These are phyloP conservation scores for Magnolia kwangsiensis DNA, from an alignment of 164 flowering plant species.

Conservation along the genomic window DNA sequence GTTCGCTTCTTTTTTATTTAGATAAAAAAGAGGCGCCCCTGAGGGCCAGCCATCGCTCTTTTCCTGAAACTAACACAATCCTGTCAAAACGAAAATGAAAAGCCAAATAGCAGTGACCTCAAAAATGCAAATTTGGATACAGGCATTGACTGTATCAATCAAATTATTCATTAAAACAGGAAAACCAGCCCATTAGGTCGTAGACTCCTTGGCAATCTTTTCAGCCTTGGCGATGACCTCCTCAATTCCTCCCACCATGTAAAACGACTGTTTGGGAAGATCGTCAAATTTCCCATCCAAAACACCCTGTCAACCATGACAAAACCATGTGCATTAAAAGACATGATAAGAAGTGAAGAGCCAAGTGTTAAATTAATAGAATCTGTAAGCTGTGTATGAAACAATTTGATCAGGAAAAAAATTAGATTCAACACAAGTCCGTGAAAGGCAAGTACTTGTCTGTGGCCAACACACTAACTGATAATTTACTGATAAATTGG, in stretches of 20 bases:
- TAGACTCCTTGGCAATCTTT: slow-evolving; percentile 87
- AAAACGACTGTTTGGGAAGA: slow-evolving; percentile 88
- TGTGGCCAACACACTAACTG: too few relatives aligned
- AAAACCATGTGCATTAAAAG: background rate
- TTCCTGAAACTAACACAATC: slow-evolving; percentile 22
- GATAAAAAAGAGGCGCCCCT: slow-evolving; percentile 5
- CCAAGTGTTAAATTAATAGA: background rate
- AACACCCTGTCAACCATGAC: slow-evolving; percentile 55
- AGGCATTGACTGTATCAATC: slow-evolving; percentile 36
- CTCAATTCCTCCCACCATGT: slow-evolving; percentile 99
- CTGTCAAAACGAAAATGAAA: slow-evolving; percentile 19
- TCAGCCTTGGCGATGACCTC: slow-evolving; percentile 97
- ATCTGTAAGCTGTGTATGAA: too few relatives aligned
- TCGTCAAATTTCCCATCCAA: slow-evolving; percentile 96
- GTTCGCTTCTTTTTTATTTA: background rate
- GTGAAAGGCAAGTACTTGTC: too few relatives aligned
- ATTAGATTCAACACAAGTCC: too few relatives aligned
- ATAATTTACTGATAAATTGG: too few relatives aligned
- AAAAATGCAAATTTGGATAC: slow-evolving; percentile 34
- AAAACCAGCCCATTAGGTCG: slow-evolving; percentile 32
- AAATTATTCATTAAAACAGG: slow-evolving; percentile 39
- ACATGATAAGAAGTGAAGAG: background rate
- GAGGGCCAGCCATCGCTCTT: slow-evolving; percentile 12
- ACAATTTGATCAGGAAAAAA: too few relatives aligned
- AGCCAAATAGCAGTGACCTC: slow-evolving; percentile 20